Evolutionary conservation across 2,329 filamentous ascomycete species (phyloP).

Genomic region (Orbilia oligospora): DNA sequence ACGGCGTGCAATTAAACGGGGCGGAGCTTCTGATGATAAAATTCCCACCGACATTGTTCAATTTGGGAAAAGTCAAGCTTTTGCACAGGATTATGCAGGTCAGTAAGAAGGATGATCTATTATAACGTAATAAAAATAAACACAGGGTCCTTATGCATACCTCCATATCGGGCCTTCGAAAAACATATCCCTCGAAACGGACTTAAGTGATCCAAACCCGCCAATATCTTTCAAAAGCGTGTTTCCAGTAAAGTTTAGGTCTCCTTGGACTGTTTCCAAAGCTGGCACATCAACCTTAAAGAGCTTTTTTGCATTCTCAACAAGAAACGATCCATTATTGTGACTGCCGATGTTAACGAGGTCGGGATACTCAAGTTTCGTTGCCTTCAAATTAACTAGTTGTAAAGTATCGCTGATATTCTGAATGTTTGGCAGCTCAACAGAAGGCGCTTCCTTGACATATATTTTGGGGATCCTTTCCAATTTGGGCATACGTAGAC

Average conservation of each 20-base stretch:
- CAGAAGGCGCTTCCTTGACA: constrained; percentile 1
- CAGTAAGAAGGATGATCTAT: no score
- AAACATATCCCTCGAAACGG: constrained; percentile 1
- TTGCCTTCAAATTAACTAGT: neutral
- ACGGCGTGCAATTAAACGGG: constrained; percentile 31
- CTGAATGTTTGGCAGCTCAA: constrained; percentile 2
- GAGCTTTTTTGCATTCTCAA: neutral
- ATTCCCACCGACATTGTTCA: constrained; percentile 19
- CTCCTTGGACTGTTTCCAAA: constrained; percentile 16
- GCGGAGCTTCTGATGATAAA: constrained; percentile 24
- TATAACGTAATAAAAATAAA: no score
- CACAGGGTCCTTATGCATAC: neutral
- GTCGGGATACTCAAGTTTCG: constrained; percentile 8
- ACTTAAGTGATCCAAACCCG: constrained; percentile 12
- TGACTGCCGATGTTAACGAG: constrained; percentile 8
- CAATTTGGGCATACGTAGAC: constrained; percentile 2
- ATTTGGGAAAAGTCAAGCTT: constrained; percentile 15
- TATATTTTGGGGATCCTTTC: constrained; percentile 12
- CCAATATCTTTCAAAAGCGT: constrained; percentile 10
- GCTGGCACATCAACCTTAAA: constrained; percentile 10
- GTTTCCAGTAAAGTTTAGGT: constrained; percentile 15
- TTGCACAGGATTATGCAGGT: neutral
- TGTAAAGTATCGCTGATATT: constrained; percentile 12
- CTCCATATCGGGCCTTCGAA: constrained; percentile 30
- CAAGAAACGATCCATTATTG: neutral